Conservation (phyloP, 768 basidiomycete genomes). For the Auriscalpium microsporum region DNA sequence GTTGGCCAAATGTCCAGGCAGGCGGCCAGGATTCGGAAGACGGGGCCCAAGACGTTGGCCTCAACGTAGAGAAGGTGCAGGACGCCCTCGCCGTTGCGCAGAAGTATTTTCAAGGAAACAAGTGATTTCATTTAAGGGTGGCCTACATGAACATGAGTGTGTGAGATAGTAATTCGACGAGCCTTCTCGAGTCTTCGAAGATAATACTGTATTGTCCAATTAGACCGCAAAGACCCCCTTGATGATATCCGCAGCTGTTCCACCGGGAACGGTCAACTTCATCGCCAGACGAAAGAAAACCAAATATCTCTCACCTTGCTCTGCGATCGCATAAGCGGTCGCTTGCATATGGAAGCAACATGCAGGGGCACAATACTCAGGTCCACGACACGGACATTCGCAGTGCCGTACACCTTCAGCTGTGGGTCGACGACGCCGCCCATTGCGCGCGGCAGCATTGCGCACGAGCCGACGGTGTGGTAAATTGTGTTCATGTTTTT, state of each 20-base stretch:
- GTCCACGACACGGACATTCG: conserved; percentile 40
- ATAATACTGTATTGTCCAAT: too few relatives aligned
- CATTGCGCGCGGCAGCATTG: conserved; percentile 31
- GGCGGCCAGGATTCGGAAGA: conserved; percentile 97
- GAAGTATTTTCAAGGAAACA: conserved; percentile 5
- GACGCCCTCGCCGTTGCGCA: conserved; percentile 60
- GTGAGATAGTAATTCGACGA: too few relatives aligned
- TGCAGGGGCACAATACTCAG: conserved; percentile 34
- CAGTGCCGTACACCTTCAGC: conserved; percentile 32
- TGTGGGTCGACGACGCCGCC: conserved; percentile 31
- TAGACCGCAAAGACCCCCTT: conserved; percentile 10
- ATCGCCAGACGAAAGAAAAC: neutral
- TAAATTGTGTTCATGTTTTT: conserved; percentile 2
- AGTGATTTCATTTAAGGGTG: neutral
- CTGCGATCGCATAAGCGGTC: conserved; percentile 21
- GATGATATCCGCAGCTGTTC: conserved; percentile 22
- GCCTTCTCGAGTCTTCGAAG: too few relatives aligned
- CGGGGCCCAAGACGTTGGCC: conserved; percentile 81
- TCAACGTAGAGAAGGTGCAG: conserved; percentile 47
- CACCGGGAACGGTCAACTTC: neutral
- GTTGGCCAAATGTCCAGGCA: conserved; percentile 39
- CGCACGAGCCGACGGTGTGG: conserved; percentile 31
- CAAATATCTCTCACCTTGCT: conserved; percentile 17
- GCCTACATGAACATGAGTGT: too few relatives aligned
- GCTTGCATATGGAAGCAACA: conserved; percentile 30